Base-by-base conservation (phyloP, 495 filamentous ascomycete species). In the Penicillium coffeae region DNA sequence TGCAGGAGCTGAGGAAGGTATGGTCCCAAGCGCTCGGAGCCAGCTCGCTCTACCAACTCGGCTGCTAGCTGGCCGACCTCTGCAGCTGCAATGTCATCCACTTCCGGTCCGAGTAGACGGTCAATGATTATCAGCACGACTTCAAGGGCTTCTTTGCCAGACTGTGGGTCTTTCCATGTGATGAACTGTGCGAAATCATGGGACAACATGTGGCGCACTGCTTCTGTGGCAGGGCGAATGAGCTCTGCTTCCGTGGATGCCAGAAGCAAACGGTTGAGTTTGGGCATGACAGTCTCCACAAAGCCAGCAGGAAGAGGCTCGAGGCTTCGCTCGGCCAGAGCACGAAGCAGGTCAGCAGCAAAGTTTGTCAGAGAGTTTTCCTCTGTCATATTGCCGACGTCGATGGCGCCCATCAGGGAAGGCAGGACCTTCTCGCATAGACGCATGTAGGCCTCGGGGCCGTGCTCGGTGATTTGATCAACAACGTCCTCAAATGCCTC, bases 11-110 rank as follows among this genome's bases (percentile, higher is more conserved):
- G 88, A 13, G 84, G 81, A 7, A 98, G 77, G 58, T 88, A 95
- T 7, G 90, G 91, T 3, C 93, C 93, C 15, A 98, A 82, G 38
- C 86, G 78, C 54, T 96, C 90, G 19, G 85, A 82, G 22, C 91
- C 90, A 32, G 92, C 93, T 62, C 88, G 91, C 67, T 97, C 94
- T 6, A 98, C 94, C 49, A 97, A 71, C 62, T 96, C 93, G 0
- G 91, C 93, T 0, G 93, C 93, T 41, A 98, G 78, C 21, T 91
- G 89, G 48, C 93, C 93, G 20, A 98, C 90, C 69, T 97, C 94
- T 6, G 89, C 87, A n/a, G 94, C 93, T 7, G 90, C 87, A 45
- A 87, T 87, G 54, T 97, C 93, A 42, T 90, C 87, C 21, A 96
- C 83, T 2, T 77, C 66, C 0, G 89, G 86, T 1, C 86, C 83